Evolutionary conservation across 164 flowering plant species (phyloP), one percentile per base, ranked within the genome.

Genomic region (Vitis amurensis): DNA sequence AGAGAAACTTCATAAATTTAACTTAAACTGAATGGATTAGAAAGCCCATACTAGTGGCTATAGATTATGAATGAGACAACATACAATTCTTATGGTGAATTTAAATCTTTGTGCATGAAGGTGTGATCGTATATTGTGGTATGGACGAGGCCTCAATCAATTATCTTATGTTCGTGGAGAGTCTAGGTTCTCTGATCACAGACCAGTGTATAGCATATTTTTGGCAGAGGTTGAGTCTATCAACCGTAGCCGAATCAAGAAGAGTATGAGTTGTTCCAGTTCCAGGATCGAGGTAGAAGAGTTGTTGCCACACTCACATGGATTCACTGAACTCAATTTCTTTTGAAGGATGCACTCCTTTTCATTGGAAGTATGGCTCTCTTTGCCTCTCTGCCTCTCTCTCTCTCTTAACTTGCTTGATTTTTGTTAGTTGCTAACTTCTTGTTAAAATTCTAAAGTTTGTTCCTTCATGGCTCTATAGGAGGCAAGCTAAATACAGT

Each of bases 111-210:
- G 3, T 49, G 19, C 63, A 23, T 77, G 62, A 76, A 92, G 98
- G 98, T 92, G 98, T 81, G 97, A 92, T 76, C 93, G 98, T 9
- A 89, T 92, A 50, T 72, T 92, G 57, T 92, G 98, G 98, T 83
- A 81, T 70, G 97, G 97, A 59, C 83, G 87, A 79, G 96, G 97
- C 64, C 81, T 92, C 27, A 77, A 80, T 72, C 98, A 92, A 71
- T 64, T 91, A 75, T 91, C 96, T 4, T 92, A 92, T 78, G 93
- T 87, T 67, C 91, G 95, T 71, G 97, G 95, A 2, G 97, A 90
- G 77, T 86, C 92, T 2, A 85, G 83, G 71, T 92, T 92, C 83
- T 92, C 97, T 0, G 97, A 92, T 78, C 97, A 92, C 68, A 80
- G 95, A 68, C 97, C 97, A 13, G 97, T 92, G n/a, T 89, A 84